Conservation (phyloP, 2,329 filamentous ascomycete species). For the Nothomitra cinnamomea region DNA sequence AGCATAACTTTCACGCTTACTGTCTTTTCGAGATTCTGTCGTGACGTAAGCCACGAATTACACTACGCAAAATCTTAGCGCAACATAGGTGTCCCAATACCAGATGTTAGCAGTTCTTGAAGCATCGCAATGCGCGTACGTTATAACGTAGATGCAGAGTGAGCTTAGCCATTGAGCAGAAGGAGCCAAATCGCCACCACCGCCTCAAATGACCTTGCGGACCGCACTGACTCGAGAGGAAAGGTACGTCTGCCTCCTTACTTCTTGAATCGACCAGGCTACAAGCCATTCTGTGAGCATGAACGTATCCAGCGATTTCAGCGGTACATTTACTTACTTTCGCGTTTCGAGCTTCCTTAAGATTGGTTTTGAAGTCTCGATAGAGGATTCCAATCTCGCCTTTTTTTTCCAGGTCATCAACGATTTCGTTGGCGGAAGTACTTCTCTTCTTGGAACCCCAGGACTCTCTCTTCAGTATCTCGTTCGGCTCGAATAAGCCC, state of each 20-base stretch:
- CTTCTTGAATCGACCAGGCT: background rate
- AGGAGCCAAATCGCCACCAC: too few species aligned
- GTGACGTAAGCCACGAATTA: too few species aligned
- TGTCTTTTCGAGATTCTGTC: too few species aligned
- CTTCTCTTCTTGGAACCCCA: slow-evolving; percentile 42
- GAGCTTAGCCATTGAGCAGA: too few species aligned
- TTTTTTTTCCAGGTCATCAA: slow-evolving; percentile 43
- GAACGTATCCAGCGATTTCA: background rate
- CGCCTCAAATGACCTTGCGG: too few species aligned
- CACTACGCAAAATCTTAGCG: too few species aligned
- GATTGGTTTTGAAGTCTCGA: slow-evolving; percentile 43
- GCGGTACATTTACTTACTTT: slow-evolving; percentile 15
- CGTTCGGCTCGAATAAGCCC: slow-evolving; percentile 38
- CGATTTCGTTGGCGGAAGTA: slow-evolving; percentile 43
- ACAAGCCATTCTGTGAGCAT: background rate
- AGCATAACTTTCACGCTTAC: too few species aligned
- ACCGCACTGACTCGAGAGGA: too few species aligned
- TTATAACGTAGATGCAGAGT: too few species aligned
- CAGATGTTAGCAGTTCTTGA: too few species aligned
- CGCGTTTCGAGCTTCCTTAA: slow-evolving; percentile 38
- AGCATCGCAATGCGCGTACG: too few species aligned
- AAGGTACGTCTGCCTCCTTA: background rate
- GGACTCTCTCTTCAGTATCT: slow-evolving; percentile 42
- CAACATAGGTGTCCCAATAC: too few species aligned
- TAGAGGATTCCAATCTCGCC: slow-evolving; percentile 46